Evolutionary conservation across 441 rosid genomes (phyloP).

Genomic region (Aleurites moluccanus): DNA sequence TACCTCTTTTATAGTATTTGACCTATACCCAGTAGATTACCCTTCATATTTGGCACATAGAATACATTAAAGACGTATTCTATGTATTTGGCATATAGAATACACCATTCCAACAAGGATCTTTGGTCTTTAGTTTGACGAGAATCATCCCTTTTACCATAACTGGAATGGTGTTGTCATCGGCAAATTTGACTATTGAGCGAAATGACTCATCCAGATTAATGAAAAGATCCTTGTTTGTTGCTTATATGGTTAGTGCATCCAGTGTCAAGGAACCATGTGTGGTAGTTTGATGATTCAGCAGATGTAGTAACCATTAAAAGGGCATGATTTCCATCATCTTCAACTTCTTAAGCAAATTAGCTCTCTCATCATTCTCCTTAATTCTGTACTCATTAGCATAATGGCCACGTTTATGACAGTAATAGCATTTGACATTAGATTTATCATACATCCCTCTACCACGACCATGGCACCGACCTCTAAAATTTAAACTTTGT

Average conservation of each 20-base stretch:
- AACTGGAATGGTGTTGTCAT: not conserved
- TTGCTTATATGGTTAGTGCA: not conserved
- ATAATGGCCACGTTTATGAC: constrained; percentile 1
- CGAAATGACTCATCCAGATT: not conserved
- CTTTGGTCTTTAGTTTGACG: not conserved
- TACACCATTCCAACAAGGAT: not conserved
- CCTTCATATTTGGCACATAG: not conserved
- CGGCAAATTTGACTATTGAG: not conserved
- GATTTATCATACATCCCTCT: not conserved
- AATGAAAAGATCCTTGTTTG: not conserved
- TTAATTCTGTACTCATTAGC: not conserved
- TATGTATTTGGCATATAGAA: no score
- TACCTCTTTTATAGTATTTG: not conserved
- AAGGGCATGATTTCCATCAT: not conserved
- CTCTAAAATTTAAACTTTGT: no score
- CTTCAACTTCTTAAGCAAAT: not conserved
- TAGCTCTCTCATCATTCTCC: no score
- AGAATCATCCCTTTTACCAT: not conserved
- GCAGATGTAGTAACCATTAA: not conserved
- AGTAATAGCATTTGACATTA: not conserved
- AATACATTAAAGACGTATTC: no score
- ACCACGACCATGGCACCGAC: not conserved
- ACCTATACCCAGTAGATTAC: not conserved
- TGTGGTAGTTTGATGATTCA: not conserved
- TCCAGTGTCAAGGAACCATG: not conserved